phyloP scores from a whole-genome alignment of 2,329 filamentous ascomycete species.

The Phoma sp. region DNA sequence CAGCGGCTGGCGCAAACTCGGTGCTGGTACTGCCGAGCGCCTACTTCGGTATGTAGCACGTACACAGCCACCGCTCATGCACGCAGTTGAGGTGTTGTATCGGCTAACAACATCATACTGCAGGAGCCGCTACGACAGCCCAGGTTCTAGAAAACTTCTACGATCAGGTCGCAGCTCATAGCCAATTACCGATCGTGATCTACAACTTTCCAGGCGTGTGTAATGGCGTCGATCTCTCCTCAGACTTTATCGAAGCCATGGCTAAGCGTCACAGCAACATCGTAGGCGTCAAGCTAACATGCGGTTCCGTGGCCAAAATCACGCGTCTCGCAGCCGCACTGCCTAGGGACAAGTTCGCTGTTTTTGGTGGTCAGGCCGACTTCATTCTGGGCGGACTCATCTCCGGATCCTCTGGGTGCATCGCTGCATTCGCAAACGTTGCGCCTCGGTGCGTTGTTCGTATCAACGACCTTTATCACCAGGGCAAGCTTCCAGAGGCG shows the following conservation, averaged over 20 bases:
- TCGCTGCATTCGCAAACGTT: constrained; percentile 62
- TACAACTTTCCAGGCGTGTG: constrained; percentile 74
- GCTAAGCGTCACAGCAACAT: constrained; percentile 64
- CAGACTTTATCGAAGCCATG: constrained; percentile 65
- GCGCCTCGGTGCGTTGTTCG: constrained; percentile 60
- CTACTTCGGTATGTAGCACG: constrained; percentile 48
- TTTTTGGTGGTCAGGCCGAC: constrained; percentile 74
- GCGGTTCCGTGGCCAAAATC: constrained; percentile 73
- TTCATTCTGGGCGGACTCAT: constrained; percentile 65
- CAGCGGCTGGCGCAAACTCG: constrained; percentile 47
- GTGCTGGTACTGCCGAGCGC: constrained; percentile 50
- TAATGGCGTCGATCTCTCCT: constrained; percentile 69
- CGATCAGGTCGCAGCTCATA: constrained; percentile 59
- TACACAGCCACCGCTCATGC: background rate
- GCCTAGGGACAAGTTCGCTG: constrained; percentile 63
- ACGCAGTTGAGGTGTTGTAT: background rate
- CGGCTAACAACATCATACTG: background rate
- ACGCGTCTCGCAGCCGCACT: constrained; percentile 64
- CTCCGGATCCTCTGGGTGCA: constrained; percentile 60
- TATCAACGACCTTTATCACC: constrained; percentile 64
- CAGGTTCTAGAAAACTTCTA: constrained; percentile 51
- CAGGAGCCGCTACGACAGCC: constrained; percentile 40
- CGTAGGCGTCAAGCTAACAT: constrained; percentile 72
- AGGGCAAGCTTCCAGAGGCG: constrained; percentile 62
- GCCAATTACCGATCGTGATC: constrained; percentile 67